phyloP scores from a whole-genome alignment of 2,329 filamentous ascomycete genomes.

The Biscogniauxia marginata region DNA sequence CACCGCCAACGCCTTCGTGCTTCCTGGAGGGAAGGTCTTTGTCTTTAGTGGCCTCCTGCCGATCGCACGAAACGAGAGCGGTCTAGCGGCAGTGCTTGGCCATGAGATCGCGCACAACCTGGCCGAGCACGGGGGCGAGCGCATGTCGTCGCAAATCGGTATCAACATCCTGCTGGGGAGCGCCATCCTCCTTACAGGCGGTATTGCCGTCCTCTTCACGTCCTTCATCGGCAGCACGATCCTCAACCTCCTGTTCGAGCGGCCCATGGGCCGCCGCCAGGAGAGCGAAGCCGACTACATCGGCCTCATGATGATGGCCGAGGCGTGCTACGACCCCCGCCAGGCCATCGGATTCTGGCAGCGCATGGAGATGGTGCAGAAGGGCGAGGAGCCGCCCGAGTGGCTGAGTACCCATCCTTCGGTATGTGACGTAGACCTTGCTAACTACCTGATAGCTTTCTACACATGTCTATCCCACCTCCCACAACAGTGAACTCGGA shows the following conservation, averaged over 20 bases:
- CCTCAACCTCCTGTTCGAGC: constrained; percentile 62
- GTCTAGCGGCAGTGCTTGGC: constrained; percentile 71
- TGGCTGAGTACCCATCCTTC: constrained; percentile 77
- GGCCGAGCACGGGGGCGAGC: constrained; percentile 66
- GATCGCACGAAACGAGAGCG: constrained; percentile 65
- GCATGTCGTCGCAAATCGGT: constrained; percentile 53
- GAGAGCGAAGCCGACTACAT: constrained; percentile 80
- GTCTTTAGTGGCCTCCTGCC: constrained; percentile 72
- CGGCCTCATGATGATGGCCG: constrained; percentile 78
- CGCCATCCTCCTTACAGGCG: constrained; percentile 48
- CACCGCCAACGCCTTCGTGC: constrained; percentile 72
- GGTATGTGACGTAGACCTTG: constrained; percentile 39
- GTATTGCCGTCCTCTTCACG: constrained; percentile 41
- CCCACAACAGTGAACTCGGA: background rate
- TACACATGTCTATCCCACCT: background rate
- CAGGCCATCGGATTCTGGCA: constrained; percentile 67
- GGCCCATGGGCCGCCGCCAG: constrained; percentile 68
- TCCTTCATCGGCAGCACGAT: constrained; percentile 46
- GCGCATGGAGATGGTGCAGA: constrained; percentile 56
- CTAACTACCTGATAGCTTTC: background rate
- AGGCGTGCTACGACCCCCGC: constrained; percentile 72
- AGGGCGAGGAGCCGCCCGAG: constrained; percentile 57
- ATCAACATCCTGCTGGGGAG: constrained; percentile 51
- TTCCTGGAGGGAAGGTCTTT: constrained; percentile 78
- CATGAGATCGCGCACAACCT: constrained; percentile 80